Base-by-base conservation (phyloP, 2,329 filamentous ascomycete genomes). In the Madurella mycetomatis region DNA sequence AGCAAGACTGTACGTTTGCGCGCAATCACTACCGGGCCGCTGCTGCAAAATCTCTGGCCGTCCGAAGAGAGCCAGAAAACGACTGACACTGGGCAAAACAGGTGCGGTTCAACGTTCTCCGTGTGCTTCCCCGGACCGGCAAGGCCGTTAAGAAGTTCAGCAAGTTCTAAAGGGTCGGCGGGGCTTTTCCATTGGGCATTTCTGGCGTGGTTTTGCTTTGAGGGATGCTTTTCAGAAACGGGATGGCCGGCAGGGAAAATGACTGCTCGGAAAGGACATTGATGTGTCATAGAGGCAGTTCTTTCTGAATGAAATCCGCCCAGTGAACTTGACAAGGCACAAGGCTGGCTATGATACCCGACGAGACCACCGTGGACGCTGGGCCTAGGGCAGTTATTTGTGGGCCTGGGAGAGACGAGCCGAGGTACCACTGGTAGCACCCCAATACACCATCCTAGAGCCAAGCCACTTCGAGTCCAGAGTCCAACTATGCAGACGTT, bases 21-120 rank as follows among this genome's bases (percentile, higher is more conserved):
- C 41, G 12, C 37, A 3, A 30, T 53, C 25, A 25, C 25, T 25
- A 7, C 25, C 25, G 25, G 25, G 25, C 25, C 25, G 7, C 25
- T 7, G 25, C 25, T 25, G 25, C 25, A 37, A 18, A 39, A 8
- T 15, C 12, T n/a, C 15, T 15, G 16, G 17, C 19, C 15, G 16
- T 41, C 19, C 7, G 25, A 25, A 13, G 11, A 17, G 1, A 31
- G 4, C 17, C 30, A 17, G 32, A 50, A 57, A 47, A 51, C 47
- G 45, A 47, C 42, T 48, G 37, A 42, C 44, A 58, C 50, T 49
- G 57, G 47, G 34, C 34, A 37, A 37, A 37, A 37, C 65, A 95
- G 91, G 88, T 96, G 74, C 94, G 94, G 75, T 99, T 99, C 90
- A 99, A 99, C 83, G 92, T 96, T 75, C 90, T 99, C 75, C 92